A percentile compares a stretch with the other conserved stretches of the same genome.
These are phyloP conservation scores for Colletotrichum orchidophilum DNA, from an alignment of 2,329 filamentous ascomycete species.

Conservation along the genomic window DNA sequence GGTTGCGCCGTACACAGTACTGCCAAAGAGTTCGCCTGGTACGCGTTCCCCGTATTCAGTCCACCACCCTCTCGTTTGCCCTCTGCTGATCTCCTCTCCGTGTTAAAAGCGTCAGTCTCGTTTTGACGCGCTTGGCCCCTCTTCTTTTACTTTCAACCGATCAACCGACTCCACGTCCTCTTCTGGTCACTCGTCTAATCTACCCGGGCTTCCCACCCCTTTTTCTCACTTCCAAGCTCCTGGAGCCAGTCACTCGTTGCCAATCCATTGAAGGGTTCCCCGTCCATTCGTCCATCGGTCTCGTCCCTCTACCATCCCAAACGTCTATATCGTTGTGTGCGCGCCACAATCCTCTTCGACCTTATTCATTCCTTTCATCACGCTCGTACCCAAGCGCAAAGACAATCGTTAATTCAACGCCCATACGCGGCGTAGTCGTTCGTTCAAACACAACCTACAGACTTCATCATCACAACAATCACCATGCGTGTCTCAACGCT, in stretches of 20 bases:
- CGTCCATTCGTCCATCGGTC: slow-evolving; percentile 21
- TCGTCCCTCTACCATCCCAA: slow-evolving; percentile 9
- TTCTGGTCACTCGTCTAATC: slow-evolving; percentile 24
- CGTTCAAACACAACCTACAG: slow-evolving; percentile 19
- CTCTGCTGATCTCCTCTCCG: background rate
- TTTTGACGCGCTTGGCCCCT: background rate
- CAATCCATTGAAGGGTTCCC: slow-evolving; percentile 14
- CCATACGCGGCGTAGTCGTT: slow-evolving; percentile 27
- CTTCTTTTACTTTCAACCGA: background rate
- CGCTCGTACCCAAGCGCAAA: slow-evolving; percentile 16
- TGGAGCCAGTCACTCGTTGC: slow-evolving; percentile 8
- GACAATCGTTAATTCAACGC: slow-evolving; percentile 14
- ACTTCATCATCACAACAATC: background rate
- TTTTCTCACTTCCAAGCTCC: slow-evolving; percentile 5
- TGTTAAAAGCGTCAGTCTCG: background rate
- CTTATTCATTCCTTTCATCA: slow-evolving; percentile 26
- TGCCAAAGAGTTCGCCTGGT: background rate
- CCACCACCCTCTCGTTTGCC: background rate
- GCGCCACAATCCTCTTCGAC: slow-evolving; percentile 15
- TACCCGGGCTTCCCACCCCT: slow-evolving; percentile 26
- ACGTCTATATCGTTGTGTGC: slow-evolving; percentile 30
- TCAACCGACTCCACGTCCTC: background rate
- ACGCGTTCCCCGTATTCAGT: background rate
- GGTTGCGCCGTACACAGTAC: too few relatives aligned
- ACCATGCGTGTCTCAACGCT: slow-evolving; percentile 27